Conservation (phyloP, 148 eudicot genomes). For the Oxyria digyna region DNA sequence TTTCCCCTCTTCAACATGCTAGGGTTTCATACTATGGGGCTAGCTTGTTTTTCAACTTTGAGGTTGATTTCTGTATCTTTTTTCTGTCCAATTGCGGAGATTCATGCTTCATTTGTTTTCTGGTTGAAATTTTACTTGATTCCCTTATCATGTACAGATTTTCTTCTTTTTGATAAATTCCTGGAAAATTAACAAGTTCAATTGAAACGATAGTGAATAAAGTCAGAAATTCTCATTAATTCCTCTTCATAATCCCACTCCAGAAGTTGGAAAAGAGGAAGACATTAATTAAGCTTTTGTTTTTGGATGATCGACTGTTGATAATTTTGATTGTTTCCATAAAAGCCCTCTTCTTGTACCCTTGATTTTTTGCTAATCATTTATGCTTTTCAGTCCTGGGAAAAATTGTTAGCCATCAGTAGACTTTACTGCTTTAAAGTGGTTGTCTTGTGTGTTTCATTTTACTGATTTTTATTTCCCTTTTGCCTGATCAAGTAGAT, state of each 20-base stretch:
- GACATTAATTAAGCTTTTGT: background rate
- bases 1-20: background rate
- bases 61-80: background rate
- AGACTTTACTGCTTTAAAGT: background rate
- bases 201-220: background rate
- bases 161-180: background rate
- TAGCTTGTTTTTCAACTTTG: background rate
- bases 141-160: background rate
- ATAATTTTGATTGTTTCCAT: background rate
- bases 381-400: background rate
- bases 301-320: background rate
- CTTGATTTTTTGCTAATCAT: background rate
- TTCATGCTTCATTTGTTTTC: background rate
- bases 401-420: background rate
- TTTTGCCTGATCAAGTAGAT: constrained; percentile 11
- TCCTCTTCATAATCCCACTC: background rate
- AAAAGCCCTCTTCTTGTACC: background rate
- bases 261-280: background rate
- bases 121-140: background rate
- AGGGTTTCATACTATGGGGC: background rate
- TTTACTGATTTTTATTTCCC: background rate
- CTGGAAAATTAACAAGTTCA: background rate
- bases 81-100: background rate
- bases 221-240: background rate
- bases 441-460: background rate